Base-by-base conservation (phyloP, 805 yeast genomes). In the Candida hungchunana region DNA sequence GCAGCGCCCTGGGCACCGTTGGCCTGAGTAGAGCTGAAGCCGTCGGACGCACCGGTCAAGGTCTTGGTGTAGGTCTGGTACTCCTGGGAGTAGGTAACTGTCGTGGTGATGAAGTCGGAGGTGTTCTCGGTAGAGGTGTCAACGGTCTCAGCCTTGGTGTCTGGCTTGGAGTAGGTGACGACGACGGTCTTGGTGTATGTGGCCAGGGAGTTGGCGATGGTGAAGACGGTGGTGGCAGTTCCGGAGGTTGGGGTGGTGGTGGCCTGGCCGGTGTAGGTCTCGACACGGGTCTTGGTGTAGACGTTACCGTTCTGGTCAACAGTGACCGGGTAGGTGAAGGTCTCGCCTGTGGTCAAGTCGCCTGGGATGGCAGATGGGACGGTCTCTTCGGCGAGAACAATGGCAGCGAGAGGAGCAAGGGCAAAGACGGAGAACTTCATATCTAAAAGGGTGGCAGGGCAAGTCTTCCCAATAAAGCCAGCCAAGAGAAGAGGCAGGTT, bases 211-310 rank as follows among this genome's bases (percentile, higher is more conserved):
- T 26, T 26, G 18, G 15, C 11, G 16, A 32, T 16, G 20, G 36
- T 32, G 31, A 32, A 32, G 26, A 32, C 36, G 16, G 36, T 32
- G 5, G 36, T 32, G 18, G n/a, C 29, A 14, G 36, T 32, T 18
- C 36, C 36, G 8, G 36, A 32, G 14, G 36, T 32, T 26, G 36
- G 36, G 15, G n/a, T 14, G 16, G 36, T 32, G 4, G 20, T 12
- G 16, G 31, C 36, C 21, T 32, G 36, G 6, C 36, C 36, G 15
- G 36, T 32, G 36, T 32, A 32, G n/a, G 21, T 26, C n/a, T 33
- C 31, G 14, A 23, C 28, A 21, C 37, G 26, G 27, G 37, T 33
- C 28, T 33, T 33, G 28, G 20, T 7, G 37, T 26, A 33, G 19
- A 21, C 26, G 18, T 11, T 12, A 26, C 37, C 37, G 15, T 27